Percentiles rank a stretch among this genome's conserved stretches.
phyloP scores from a whole-genome alignment of 176 grass and related monocot genomes.

The Zea luxurians region DNA sequence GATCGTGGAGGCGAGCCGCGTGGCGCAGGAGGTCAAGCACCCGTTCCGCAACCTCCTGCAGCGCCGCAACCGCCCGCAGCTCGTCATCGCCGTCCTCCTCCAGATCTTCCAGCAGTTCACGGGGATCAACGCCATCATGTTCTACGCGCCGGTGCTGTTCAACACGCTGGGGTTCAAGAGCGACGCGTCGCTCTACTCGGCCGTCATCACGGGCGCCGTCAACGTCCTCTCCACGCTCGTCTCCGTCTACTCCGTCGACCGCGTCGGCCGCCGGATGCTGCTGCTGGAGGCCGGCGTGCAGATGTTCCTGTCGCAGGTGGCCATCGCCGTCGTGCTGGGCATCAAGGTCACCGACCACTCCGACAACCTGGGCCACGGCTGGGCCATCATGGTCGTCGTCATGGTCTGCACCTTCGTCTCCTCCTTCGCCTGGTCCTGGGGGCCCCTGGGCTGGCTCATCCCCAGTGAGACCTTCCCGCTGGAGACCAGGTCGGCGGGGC shows the following conservation, averaged over 20 bases:
- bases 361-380: conserved; percentile 53
- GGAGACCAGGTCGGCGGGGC: conserved; percentile 83
- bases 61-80: conserved; percentile 69
- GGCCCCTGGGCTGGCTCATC: conserved; percentile 90
- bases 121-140: conserved; percentile 98
- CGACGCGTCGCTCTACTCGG: conserved; percentile 84
- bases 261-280: conserved; percentile 66
- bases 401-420: conserved; percentile 87
- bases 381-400: conserved; percentile 72
- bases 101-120: conserved; percentile 98
- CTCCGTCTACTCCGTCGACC: conserved; percentile 86
- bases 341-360: conserved; percentile 75
- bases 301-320: conserved; percentile 86
- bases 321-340: conserved; percentile 63
- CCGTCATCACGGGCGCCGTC: conserved; percentile 83
- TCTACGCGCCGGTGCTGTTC: conserved; percentile 96
- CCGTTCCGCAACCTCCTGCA: conserved; percentile 84
- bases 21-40: conserved; percentile 83
- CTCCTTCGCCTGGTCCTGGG: conserved; percentile 92
- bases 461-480: conserved; percentile 96
- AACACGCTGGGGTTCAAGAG: conserved; percentile 88
- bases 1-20: conserved; percentile 81
- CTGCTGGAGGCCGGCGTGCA: conserved; percentile 94
- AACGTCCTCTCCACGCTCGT: conserved; percentile 90
- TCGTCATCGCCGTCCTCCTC: conserved; percentile 81